These are phyloP conservation scores for Boletus rex-veris DNA, from an alignment of 768 basidiomycete genomes.

Conservation along the genomic window DNA sequence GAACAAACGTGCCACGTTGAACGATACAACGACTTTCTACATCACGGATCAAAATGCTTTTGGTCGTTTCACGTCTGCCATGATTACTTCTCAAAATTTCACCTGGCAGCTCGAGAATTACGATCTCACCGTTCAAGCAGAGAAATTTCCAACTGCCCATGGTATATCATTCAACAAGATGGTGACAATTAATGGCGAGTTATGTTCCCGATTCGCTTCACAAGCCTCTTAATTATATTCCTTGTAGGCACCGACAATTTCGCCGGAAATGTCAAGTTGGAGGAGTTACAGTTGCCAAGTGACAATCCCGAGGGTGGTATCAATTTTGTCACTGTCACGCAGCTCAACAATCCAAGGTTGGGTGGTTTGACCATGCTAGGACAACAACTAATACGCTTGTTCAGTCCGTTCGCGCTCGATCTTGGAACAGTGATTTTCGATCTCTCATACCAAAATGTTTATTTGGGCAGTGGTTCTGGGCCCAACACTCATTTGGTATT, in stretches of 20 bases:
- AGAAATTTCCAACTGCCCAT: slow-evolving; percentile 64
- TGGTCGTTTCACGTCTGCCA: slow-evolving; percentile 52
- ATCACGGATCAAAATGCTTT: slow-evolving; percentile 58
- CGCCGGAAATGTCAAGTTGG: slow-evolving; percentile 48
- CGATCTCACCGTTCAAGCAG: slow-evolving; percentile 59
- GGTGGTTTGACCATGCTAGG: not conserved
- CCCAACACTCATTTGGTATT: slow-evolving; percentile 49
- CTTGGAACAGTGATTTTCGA: slow-evolving; percentile 66
- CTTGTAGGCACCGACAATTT: slow-evolving; percentile 58
- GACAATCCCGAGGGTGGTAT: slow-evolving; percentile 68
- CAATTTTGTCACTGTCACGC: slow-evolving; percentile 55
- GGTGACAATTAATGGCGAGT: slow-evolving; percentile 51
- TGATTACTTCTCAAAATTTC: slow-evolving; percentile 67
- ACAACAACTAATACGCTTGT: not conserved
- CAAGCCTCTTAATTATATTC: not conserved
- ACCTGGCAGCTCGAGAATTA: slow-evolving; percentile 61
- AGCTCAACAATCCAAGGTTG: slow-evolving; percentile 57
- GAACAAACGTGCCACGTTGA: slow-evolving; percentile 55
- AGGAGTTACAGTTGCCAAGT: slow-evolving; percentile 61
- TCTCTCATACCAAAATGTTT: slow-evolving; percentile 54
- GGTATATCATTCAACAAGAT: slow-evolving; percentile 63
- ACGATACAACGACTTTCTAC: slow-evolving; percentile 56
- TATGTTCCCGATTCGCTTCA: not conserved
- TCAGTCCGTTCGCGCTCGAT: slow-evolving; percentile 63
- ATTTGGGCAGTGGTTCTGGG: slow-evolving; percentile 54